Percentiles rank a stretch among this genome's conserved stretches.
Evolutionary conservation across 2,329 filamentous ascomycete genomes (phyloP).

Genomic region (Lachnellula suecica): DNA sequence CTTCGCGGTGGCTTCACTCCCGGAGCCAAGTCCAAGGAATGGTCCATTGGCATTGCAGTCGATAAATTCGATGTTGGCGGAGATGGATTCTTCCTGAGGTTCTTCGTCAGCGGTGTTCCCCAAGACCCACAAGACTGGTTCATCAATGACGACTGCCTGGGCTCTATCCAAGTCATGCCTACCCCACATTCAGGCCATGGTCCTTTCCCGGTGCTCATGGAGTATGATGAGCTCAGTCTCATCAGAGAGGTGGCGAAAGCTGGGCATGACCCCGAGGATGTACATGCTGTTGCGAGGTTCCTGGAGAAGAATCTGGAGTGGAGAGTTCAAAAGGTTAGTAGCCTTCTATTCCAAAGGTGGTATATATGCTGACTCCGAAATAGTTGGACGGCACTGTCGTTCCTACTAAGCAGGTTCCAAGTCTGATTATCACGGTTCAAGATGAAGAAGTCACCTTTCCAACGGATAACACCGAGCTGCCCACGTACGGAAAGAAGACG

Average conservation of each 20-base stretch:
- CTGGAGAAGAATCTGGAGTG: slow-evolving; percentile 26
- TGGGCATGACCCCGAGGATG: slow-evolving; percentile 11
- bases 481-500: slow-evolving; percentile 22
- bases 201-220: slow-evolving; percentile 11
- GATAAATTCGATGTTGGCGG: slow-evolving; percentile 28
- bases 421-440: slow-evolving; percentile 19
- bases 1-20: not conserved
- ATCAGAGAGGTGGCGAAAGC: slow-evolving; percentile 7
- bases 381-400: slow-evolving; percentile 19
- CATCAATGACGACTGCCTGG: slow-evolving; percentile 10
- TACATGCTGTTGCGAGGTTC: slow-evolving; percentile 11
- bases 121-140: slow-evolving; percentile 22
- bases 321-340: slow-evolving; percentile 27
- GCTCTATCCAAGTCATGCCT: slow-evolving; percentile 25
- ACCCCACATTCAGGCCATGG: slow-evolving; percentile 8
- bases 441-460: slow-evolving; percentile 22
- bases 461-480: slow-evolving; percentile 17
- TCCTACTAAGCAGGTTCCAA: slow-evolving; percentile 11
- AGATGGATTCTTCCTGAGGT: slow-evolving; percentile 20
- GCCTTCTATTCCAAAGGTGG: not conserved
- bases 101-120: slow-evolving; percentile 26
- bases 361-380: not conserved
- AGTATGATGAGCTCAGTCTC: slow-evolving; percentile 24
- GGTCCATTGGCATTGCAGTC: slow-evolving; percentile 22
- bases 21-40: slow-evolving; percentile 16